Evolutionary conservation across 441 rosid species (phyloP).

Genomic region (Erodium texanum): DNA sequence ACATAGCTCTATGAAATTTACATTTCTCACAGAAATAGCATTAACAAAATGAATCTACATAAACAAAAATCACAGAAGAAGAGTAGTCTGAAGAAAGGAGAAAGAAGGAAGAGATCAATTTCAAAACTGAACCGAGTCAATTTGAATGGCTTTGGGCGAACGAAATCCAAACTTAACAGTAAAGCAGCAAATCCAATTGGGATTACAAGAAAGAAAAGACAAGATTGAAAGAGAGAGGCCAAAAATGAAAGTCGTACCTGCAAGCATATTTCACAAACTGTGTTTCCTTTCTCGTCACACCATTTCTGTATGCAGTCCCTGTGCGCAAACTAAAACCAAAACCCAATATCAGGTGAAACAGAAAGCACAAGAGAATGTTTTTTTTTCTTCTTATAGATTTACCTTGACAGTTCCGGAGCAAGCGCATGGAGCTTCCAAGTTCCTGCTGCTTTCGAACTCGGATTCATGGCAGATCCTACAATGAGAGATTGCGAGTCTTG

Average conservation of each 20-base stretch:
- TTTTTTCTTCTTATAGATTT: neutral
- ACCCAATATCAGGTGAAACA: neutral
- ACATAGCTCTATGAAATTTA: neutral
- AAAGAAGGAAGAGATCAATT: no score
- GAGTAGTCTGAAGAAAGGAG: no score
- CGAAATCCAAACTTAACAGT: neutral
- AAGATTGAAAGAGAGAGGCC: neutral
- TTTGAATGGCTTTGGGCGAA: no score
- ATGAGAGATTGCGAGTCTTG: slow-evolving; percentile 24
- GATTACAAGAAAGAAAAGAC: no score
- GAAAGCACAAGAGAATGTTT: neutral
- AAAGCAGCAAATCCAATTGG: neutral
- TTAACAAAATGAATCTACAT: no score
- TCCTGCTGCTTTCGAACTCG: slow-evolving; percentile 48
- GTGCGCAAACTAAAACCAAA: slow-evolving; percentile 59
- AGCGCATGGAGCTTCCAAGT: slow-evolving; percentile 86
- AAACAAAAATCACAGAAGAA: neutral
- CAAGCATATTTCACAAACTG: slow-evolving; percentile 82
- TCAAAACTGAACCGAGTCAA: no score
- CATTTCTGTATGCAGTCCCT: slow-evolving; percentile 94
- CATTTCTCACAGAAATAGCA: no score
- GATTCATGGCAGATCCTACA: slow-evolving; percentile 94
- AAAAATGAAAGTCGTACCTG: slow-evolving; percentile 39
- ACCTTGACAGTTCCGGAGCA: slow-evolving; percentile 92
- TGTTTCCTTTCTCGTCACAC: slow-evolving; percentile 91